Conservation (phyloP, 345 rosid species). For the Aquilaria sinensis region DNA sequence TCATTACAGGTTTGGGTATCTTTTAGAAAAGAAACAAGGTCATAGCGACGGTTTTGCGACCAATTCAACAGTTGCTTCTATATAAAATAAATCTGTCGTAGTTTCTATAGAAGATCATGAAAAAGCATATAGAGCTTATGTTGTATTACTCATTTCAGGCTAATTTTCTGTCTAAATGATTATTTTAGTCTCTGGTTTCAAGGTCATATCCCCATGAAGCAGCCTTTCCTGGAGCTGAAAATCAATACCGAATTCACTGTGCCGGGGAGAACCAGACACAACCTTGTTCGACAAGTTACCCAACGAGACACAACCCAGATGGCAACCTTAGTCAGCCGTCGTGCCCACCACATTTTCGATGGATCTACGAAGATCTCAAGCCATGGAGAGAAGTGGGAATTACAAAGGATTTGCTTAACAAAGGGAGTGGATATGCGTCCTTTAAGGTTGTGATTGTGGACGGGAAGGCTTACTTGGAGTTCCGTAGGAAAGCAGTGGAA, state of each 20-base stretch:
- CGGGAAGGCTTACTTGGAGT: conserved; percentile 49
- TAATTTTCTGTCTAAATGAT: too few relatives aligned
- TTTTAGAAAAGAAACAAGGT: too few relatives aligned
- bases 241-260: background rate
- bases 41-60: too few relatives aligned
- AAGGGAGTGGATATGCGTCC: conserved; percentile 39
- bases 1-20: too few relatives aligned
- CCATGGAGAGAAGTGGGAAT: conserved; percentile 55
- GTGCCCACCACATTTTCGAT: conserved; percentile 57
- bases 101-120: too few relatives aligned
- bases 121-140: too few relatives aligned
- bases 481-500: conserved; percentile 38
- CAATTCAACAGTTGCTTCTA: too few relatives aligned
- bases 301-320: conserved; percentile 17
- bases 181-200: too few relatives aligned
- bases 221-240: too few relatives aligned
- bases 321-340: conserved; percentile 9
- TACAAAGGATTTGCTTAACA: conserved; percentile 46
- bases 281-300: conserved; percentile 35
- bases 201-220: too few relatives aligned
- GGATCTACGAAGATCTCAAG: conserved; percentile 72
- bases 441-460: conserved; percentile 43
- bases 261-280: background rate
- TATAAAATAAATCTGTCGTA: too few relatives aligned
- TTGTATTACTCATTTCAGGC: too few relatives aligned